A percentile compares a stretch with the other conserved stretches of the same genome.
These are phyloP conservation scores for Pouteria glomerata DNA, from an alignment of 148 eudicot species.

Conservation along the genomic window DNA sequence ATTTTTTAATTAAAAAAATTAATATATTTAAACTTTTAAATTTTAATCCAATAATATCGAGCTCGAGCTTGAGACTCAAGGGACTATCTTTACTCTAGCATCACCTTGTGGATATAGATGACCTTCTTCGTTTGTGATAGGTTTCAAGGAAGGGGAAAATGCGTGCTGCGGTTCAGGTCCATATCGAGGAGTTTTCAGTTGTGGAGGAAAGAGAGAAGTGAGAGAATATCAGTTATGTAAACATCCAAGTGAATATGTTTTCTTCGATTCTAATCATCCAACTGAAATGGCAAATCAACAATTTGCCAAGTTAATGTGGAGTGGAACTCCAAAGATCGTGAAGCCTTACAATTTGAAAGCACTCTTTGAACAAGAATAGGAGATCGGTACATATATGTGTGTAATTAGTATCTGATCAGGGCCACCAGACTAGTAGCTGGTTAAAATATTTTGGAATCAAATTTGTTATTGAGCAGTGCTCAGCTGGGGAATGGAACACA, in stretches of 20 bases:
- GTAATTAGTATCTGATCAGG: too few species aligned
- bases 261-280: slow-evolving; percentile 49
- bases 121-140: slow-evolving; percentile 15
- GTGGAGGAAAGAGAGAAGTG: slow-evolving; percentile 47
- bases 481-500: too few species aligned
- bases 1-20: too few species aligned
- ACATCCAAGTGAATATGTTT: slow-evolving; percentile 34
- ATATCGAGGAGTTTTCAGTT: slow-evolving; percentile 35
- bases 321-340: slow-evolving; percentile 31
- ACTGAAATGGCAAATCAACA: slow-evolving; percentile 41
- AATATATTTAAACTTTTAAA: too few species aligned
- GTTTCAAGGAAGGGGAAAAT: slow-evolving; percentile 28
- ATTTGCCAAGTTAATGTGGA: slow-evolving; percentile 48
- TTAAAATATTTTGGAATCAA: not conserved
- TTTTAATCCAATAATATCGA: too few species aligned
- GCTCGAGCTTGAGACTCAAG: too few species aligned
- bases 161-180: slow-evolving; percentile 51
- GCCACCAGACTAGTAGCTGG: not conserved
- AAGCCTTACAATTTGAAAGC: slow-evolving; percentile 46
- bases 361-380: slow-evolving; percentile 18
- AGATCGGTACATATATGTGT: too few species aligned
- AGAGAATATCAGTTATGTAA: slow-evolving; percentile 33
- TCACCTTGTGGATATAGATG: not conserved
- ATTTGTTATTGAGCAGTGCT: too few species aligned
- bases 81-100: not conserved